Percentiles rank a stretch among this genome's conserved stretches.
Conservation (phyloP, 2,329 filamentous ascomycete species). For the Xylaria arbuscula region DNA sequence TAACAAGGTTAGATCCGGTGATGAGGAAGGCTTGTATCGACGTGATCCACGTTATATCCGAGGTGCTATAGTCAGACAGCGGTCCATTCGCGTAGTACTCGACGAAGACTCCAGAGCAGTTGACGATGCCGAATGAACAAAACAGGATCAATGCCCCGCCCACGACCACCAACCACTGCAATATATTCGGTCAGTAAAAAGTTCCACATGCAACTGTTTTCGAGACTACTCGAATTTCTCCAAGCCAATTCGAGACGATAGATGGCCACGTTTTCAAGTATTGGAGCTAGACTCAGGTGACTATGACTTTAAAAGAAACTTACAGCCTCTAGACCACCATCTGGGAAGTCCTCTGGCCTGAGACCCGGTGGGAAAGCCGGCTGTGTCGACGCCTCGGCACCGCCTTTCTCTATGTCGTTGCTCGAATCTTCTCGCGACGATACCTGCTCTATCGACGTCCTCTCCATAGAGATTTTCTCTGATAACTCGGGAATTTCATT, state of each 20-base stretch:
- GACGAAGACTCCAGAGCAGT: conserved; percentile 65
- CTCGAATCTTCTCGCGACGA: conserved; percentile 42
- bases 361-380: conserved; percentile 48
- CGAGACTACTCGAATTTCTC: neutral
- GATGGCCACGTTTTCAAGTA: neutral
- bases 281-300: neutral
- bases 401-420: conserved; percentile 50
- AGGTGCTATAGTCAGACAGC: conserved; percentile 59
- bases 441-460: conserved; percentile 47
- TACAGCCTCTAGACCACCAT: conserved; percentile 65
- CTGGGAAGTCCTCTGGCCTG: conserved; percentile 66
- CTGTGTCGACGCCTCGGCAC: conserved; percentile 20
- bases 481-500: conserved; percentile 34
- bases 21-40: conserved; percentile 61
- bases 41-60: conserved; percentile 67
- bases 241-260: neutral
- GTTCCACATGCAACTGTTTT: neutral
- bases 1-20: conserved; percentile 57
- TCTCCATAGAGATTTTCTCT: conserved; percentile 38
- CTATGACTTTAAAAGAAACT: conserved; percentile 15
- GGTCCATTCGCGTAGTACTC: conserved; percentile 64
- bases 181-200: conserved; percentile 26
- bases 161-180: conserved; percentile 38
- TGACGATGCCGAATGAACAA: conserved; percentile 55
- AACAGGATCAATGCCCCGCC: conserved; percentile 48